These are phyloP conservation scores for Zizania palustris DNA, from an alignment of 202 grass and related monocot species.

Conservation along the genomic window DNA sequence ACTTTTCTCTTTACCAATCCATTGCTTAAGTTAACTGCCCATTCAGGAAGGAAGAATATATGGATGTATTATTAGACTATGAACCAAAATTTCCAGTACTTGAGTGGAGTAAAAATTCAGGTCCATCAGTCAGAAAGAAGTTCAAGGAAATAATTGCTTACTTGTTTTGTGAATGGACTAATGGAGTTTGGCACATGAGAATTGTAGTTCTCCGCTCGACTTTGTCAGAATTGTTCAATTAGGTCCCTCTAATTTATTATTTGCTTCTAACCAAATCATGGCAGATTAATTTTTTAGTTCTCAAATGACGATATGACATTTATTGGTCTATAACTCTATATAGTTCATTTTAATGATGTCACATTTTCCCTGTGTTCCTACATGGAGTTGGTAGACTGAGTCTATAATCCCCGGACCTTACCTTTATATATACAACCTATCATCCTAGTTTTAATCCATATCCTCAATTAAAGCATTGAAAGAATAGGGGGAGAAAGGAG, in stretches of 20 bases:
- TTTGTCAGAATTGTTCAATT: not conserved
- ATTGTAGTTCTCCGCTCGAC: not conserved
- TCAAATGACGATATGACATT: constrained; percentile 35
- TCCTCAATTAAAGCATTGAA: not conserved
- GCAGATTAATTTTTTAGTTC: constrained; percentile 28
- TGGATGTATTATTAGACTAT: not conserved
- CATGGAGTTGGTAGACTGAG: constrained; percentile 37
- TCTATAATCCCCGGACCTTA: constrained; percentile 29
- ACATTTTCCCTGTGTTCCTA: not conserved
- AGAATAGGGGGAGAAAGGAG: not conserved
- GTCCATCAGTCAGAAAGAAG: not conserved
- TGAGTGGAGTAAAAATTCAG: not conserved
- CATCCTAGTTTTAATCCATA: not conserved
- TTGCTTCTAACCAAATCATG: not conserved
- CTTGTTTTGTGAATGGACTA: not conserved
- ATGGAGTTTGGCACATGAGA: constrained; percentile 14
- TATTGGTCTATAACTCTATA: not conserved
- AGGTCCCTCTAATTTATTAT: constrained; percentile 8
- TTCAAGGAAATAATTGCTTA: not conserved
- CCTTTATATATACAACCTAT: constrained; percentile 40
- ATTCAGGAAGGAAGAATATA: not conserved
- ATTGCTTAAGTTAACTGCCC: too few species aligned
- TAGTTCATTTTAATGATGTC: constrained; percentile 19
- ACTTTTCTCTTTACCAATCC: too few species aligned
- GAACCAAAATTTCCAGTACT: not conserved